Evolutionary conservation across 176 grass and related monocot genomes (phyloP), one percentile per base, ranked within the genome.

Genomic region (Aegilops longissima): DNA sequence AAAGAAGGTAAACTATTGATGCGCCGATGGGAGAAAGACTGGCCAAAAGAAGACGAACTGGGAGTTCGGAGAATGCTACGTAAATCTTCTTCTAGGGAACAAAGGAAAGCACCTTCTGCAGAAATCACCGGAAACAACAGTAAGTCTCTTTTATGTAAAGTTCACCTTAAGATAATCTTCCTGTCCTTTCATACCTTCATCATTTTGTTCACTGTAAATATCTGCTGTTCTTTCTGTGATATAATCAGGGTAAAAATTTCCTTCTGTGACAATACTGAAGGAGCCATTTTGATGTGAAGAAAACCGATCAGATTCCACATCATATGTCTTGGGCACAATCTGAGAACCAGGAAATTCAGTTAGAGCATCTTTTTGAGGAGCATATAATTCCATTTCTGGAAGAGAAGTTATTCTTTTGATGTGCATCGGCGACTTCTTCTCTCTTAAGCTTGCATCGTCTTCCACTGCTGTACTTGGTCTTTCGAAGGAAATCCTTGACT

Each of bases 341-440:
- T 18, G 33, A 89, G 61, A 80, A 85, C 69, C 64, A 30, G 66
- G 79, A 83, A 80, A 64, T 47, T 92, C 85, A 72, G 35, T 66
- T 76, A 70, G 16, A 70, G 14, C 24, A 69, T 76, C 66, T 85
- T 49, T 83, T 12, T 86, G 87, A 1, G 79, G 39, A 66, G 86
- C 87, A 83, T 47, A 79, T 72, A 78, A 82, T 3, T 59, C 52
- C 71, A 93, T 81, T 54, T 95, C 93, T 64, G 88, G 90, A 87
- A 95, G 91, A 80, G 93, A 95, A 71, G 80, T 59, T 87, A 93
- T 89, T 87, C 91, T 91, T 93, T 78, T 77, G n/a, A 95, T 29
- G 6, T 63, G 12, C 72, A 68, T 82, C 35, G 67, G 73, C 12
- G 61, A 40, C 12, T 79, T 89, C 38, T 74, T 93, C 35, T 70